These are phyloP conservation scores for Immersiella caudata DNA, from an alignment of 495 filamentous ascomycete species.

Conservation along the genomic window DNA sequence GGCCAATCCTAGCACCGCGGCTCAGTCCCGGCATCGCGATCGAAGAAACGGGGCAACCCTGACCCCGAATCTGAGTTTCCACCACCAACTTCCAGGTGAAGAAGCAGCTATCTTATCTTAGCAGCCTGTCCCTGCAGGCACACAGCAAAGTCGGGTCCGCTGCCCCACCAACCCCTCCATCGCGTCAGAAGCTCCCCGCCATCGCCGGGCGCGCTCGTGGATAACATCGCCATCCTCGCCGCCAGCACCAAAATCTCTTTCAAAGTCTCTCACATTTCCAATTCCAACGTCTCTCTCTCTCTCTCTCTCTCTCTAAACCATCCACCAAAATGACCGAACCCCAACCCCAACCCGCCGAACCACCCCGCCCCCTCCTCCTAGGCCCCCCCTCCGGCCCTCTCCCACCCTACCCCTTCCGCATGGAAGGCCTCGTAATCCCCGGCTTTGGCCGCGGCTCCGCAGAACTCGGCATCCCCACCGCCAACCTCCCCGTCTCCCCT, in stretches of 20 bases:
- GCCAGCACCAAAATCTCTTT: constrained; percentile 10
- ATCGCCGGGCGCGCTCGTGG: neutral
- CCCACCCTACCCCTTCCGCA: constrained; percentile 75
- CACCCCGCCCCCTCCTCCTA: constrained; percentile 60
- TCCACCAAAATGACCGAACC: neutral
- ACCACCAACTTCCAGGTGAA: neutral
- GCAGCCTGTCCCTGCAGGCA: constrained; percentile 15
- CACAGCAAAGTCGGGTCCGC: neutral
- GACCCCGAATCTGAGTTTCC: neutral
- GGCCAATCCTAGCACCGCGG: neutral
- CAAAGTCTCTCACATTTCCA: neutral
- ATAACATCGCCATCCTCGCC: neutral
- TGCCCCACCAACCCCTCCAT: constrained; percentile 15
- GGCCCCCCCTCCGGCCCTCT: constrained; percentile 72
- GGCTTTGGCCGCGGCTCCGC: constrained; percentile 93
- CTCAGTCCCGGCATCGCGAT: neutral
- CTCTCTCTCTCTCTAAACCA: neutral
- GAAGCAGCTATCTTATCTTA: neutral
- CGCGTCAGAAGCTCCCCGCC: neutral
- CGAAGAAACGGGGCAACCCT: neutral
- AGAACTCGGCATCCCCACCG: constrained; percentile 95
- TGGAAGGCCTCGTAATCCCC: constrained; percentile 83
- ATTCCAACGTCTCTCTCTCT: neutral
- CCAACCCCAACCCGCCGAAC: constrained; percentile 21
- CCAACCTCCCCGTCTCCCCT: constrained; percentile 84